These are phyloP conservation scores for Sporobolomyces pararoseus DNA, from an alignment of 768 basidiomycete genomes.

Conservation along the genomic window DNA sequence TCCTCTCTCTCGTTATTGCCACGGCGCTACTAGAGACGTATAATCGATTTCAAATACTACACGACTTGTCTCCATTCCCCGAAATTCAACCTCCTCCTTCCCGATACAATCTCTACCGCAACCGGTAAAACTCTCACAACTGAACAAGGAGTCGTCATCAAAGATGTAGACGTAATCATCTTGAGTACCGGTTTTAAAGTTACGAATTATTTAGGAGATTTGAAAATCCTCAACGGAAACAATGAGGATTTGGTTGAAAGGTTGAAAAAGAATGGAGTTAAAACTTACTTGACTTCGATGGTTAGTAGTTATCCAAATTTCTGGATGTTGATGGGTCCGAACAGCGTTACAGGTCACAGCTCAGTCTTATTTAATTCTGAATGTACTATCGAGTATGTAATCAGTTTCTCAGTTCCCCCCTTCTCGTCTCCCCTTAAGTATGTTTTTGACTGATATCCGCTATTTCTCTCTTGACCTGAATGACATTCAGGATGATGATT, in stretches of 20 bases:
- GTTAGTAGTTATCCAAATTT: slow-evolving; percentile 34
- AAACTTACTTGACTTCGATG: slow-evolving; percentile 22
- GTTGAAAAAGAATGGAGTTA: slow-evolving; percentile 36
- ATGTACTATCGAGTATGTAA: slow-evolving; percentile 28
- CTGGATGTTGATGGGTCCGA: slow-evolving; percentile 16
- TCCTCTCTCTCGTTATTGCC: neutral
- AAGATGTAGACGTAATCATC: slow-evolving; percentile 43
- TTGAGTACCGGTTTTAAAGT: slow-evolving; percentile 39
- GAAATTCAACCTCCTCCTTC: slow-evolving; percentile 38
- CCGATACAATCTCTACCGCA: slow-evolving; percentile 26
- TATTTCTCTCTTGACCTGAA: neutral
- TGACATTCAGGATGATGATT: slow-evolving; percentile 18
- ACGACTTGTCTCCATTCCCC: slow-evolving; percentile 23
- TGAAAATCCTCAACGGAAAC: slow-evolving; percentile 35
- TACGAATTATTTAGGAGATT: slow-evolving; percentile 31
- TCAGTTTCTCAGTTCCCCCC: slow-evolving; percentile 8
- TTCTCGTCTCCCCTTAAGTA: neutral
- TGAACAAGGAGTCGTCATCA: neutral
- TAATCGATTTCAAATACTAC: slow-evolving; percentile 41
- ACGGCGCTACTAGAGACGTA: neutral
- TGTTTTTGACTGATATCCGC: too few relatives aligned
- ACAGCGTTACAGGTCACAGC: slow-evolving; percentile 36
- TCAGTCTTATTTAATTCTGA: slow-evolving; percentile 39
- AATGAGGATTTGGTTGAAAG: slow-evolving; percentile 35
- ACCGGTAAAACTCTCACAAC: slow-evolving; percentile 26